Percentiles rank a stretch among this genome's conserved stretches.
phyloP scores from a whole-genome alignment of 108 stramenopile genomes.

The Nannochloropsis salina region DNA sequence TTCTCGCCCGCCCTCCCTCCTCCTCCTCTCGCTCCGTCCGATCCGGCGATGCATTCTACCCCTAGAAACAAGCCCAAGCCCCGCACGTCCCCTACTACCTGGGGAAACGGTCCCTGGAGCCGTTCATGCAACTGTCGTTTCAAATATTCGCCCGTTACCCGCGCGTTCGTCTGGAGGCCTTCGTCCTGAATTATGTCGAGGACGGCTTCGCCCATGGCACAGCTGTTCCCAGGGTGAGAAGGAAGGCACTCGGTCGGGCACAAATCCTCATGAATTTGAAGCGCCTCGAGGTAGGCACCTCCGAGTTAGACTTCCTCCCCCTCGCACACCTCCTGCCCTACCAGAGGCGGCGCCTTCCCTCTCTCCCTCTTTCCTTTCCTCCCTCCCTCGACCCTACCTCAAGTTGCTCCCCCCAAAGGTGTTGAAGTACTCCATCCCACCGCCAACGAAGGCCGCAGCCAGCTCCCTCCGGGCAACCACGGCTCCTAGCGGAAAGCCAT shows the following conservation, averaged over 20 bases:
- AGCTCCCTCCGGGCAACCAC: slow-evolving; percentile 68
- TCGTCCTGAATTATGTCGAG: slow-evolving; percentile 68
- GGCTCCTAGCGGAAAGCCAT: slow-evolving; percentile 89
- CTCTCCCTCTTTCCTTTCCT: slow-evolving; percentile 35
- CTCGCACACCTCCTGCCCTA: neutral
- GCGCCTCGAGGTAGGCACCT: neutral
- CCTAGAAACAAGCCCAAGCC: slow-evolving; percentile 88
- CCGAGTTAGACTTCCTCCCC: neutral
- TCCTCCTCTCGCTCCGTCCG: slow-evolving; percentile 35
- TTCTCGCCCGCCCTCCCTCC: slow-evolving; percentile 23
- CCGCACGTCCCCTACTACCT: slow-evolving; percentile 78
- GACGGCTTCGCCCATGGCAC: slow-evolving; percentile 64
- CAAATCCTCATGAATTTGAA: neutral
- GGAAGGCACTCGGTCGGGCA: too few species aligned
- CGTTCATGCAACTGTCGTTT: slow-evolving; percentile 40
- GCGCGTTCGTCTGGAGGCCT: slow-evolving; percentile 69
- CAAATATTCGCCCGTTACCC: slow-evolving; percentile 66
- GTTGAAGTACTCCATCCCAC: slow-evolving; percentile 91
- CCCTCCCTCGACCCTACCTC: slow-evolving; percentile 56
- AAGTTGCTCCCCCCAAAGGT: slow-evolving; percentile 92
- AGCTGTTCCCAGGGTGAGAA: neutral
- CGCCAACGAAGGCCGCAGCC: slow-evolving; percentile 68
- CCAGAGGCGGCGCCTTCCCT: neutral
- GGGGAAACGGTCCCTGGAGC: neutral
- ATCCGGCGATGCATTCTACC: slow-evolving; percentile 73